These are phyloP conservation scores for Boletus pseudopeckii DNA, from an alignment of 768 basidiomycete genomes.

Conservation along the genomic window DNA sequence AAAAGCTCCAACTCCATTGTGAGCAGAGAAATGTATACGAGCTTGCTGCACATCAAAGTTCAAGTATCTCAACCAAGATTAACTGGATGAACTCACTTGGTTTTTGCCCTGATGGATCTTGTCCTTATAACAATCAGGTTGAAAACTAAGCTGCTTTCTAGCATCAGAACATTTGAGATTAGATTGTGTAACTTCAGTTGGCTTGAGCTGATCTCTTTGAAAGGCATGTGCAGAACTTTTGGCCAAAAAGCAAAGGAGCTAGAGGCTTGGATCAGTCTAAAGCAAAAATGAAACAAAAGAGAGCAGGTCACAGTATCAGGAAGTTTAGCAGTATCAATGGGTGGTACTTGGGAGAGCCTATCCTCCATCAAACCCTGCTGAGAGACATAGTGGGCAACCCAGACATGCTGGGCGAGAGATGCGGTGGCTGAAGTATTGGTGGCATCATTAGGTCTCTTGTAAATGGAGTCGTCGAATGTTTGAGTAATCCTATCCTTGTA, in stretches of 20 bases:
- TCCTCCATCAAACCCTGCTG: slow-evolving; percentile 23
- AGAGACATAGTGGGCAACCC: slow-evolving; percentile 31
- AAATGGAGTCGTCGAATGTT: slow-evolving; percentile 10
- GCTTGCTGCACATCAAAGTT: slow-evolving; percentile 11
- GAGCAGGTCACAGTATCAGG: slow-evolving; percentile 16
- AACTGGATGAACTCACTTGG: slow-evolving; percentile 34
- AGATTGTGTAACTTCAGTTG: slow-evolving; percentile 20
- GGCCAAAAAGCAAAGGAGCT: slow-evolving; percentile 28
- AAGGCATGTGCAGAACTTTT: slow-evolving; percentile 25
- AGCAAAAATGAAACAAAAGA: neutral
- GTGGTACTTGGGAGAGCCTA: slow-evolving; percentile 18
- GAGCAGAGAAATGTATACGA: slow-evolving; percentile 23
- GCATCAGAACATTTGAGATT: slow-evolving; percentile 16
- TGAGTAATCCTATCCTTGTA: slow-evolving; percentile 15
- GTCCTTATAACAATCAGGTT: slow-evolving; percentile 29
- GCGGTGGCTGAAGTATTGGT: slow-evolving; percentile 3
- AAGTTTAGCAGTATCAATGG: slow-evolving; percentile 27
- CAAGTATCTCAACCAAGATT: neutral
- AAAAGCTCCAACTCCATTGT: slow-evolving; percentile 20
- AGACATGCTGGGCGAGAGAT: slow-evolving; percentile 29
- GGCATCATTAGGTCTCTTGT: neutral
- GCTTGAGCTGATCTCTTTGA: slow-evolving; percentile 27
- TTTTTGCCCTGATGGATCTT: slow-evolving; percentile 29
- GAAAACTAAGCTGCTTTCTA: slow-evolving; percentile 13
- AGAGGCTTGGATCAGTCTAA: neutral